Evolutionary conservation across 129 eudicot genomes (phyloP).

Genomic region (Silybum marianum): DNA sequence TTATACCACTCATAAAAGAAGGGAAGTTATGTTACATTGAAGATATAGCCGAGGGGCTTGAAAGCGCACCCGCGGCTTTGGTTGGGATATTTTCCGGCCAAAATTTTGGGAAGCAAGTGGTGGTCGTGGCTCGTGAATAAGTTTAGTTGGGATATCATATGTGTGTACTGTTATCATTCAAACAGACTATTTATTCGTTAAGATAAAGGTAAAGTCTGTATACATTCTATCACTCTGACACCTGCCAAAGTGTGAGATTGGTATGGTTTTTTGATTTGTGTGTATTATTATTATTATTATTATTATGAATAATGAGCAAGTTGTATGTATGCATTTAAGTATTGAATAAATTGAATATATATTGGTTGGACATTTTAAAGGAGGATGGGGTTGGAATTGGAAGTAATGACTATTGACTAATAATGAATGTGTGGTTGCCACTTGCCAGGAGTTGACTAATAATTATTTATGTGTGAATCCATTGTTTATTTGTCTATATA

Average conservation of each 20-base stretch:
- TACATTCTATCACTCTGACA: neutral
- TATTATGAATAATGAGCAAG: neutral
- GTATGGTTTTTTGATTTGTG: neutral
- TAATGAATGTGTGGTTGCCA: neutral
- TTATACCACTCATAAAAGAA: constrained; percentile 37
- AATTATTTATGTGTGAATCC: neutral
- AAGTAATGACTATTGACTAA: neutral
- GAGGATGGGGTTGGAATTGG: neutral
- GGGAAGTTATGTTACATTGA: constrained; percentile 32
- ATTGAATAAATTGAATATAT: neutral
- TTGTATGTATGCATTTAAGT: neutral
- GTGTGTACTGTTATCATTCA: neutral
- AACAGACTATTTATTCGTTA: neutral
- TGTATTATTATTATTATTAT: neutral
- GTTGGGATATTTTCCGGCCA: constrained; percentile 40
- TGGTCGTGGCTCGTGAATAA: constrained; percentile 33
- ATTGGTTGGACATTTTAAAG: neutral
- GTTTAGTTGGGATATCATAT: neutral
- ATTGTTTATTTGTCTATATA: neutral
- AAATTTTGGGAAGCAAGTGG: constrained; percentile 45
- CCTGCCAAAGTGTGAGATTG: neutral
- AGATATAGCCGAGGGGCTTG: constrained; percentile 44
- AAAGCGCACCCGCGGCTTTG: constrained; percentile 41
- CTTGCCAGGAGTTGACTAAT: neutral
- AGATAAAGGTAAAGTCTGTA: neutral